Evolutionary conservation across 345 rosid species (phyloP), one percentile per base, ranked within the genome.

Genomic region (Syzygium aqueum): DNA sequence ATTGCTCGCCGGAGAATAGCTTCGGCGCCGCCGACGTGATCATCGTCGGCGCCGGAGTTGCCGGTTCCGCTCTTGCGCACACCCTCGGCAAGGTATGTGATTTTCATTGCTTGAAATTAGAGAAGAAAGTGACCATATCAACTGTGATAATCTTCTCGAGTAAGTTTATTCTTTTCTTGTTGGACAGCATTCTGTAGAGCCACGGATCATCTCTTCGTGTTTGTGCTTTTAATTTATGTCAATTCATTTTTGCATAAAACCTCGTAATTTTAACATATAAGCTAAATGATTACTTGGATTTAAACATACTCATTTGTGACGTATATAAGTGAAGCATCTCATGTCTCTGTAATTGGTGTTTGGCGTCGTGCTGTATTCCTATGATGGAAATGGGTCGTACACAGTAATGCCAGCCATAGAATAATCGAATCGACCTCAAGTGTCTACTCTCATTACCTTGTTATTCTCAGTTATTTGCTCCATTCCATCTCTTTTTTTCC

Each of bases 21-120:
- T 37, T 67, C 77, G 67, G 86, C 84, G 11, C 84, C 2, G 80
- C 86, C 0, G 98, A 95, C 90, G 91, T 94, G 51, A 93, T 96
- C 89, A 90, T 96, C 57, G 96, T 95, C 15, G 98, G 98, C 11
- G 98, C 98, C 21, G 97, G 98, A 21, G 98, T 96, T 27, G 98
- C 98, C 19, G 98, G 98, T 23, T 91, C 98, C 3, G 97, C 99
- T 61, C 94, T 94, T 19, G 97, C 99, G 89, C 87, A 92, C 86
- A 93, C 99, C 9, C 97, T 96, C 84, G 98, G 96, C 77, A 95
- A 94, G 94, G 99, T 93, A 17, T 46, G 65, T 65, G 77, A 65
- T 65, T 15, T 28, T 28, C 40, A 7, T 65, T 30, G 77, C 22
- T 65, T 65, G 77, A 65, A 16, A 65, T 65, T 65, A 65, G 40